A percentile compares a stretch with the other conserved stretches of the same genome.
Conservation (phyloP, 495 filamentous ascomycete genomes). For the Saxophila tyrrhenica region DNA sequence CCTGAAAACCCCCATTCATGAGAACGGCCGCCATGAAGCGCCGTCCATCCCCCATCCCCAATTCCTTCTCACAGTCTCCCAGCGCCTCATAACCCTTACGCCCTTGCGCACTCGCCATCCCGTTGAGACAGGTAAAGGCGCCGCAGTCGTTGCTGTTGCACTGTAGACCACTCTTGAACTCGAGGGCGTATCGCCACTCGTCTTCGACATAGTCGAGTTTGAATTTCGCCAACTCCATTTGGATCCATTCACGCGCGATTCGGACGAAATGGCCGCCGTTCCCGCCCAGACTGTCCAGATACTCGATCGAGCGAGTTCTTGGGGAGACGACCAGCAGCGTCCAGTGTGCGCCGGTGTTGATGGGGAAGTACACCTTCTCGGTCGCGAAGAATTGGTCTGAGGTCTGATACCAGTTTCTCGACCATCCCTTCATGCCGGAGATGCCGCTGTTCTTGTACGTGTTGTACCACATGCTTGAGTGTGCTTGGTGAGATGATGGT, state of each 20-base stretch:
- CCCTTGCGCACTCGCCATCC: slow-evolving; percentile 19
- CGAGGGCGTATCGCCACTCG: slow-evolving; percentile 53
- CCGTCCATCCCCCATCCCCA: slow-evolving; percentile 12
- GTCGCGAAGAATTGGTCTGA: slow-evolving; percentile 39
- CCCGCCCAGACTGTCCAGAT: slow-evolving; percentile 58
- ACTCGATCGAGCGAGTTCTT: slow-evolving; percentile 48
- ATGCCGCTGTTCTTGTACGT: slow-evolving; percentile 48
- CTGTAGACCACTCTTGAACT: slow-evolving; percentile 39
- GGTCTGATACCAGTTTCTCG: slow-evolving; percentile 43
- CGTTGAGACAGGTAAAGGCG: slow-evolving; percentile 44
- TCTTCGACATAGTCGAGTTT: too few relatives aligned
- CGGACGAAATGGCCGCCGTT: slow-evolving; percentile 28
- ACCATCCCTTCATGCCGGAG: slow-evolving; percentile 39
- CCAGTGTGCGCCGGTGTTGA: slow-evolving; percentile 44
- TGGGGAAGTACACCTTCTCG: slow-evolving; percentile 52
- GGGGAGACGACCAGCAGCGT: slow-evolving; percentile 64
- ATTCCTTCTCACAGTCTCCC: slow-evolving; percentile 13
- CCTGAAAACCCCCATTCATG: slow-evolving; percentile 15
- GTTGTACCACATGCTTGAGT: slow-evolving; percentile 52
- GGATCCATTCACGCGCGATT: slow-evolving; percentile 44
- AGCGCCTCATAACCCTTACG: slow-evolving; percentile 7
- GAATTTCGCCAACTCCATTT: slow-evolving; percentile 43
- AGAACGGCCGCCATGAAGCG: slow-evolving; percentile 21
- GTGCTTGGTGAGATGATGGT: slow-evolving; percentile 42
- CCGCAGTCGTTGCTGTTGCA: slow-evolving; percentile 70